phyloP scores from a whole-genome alignment of 2,329 filamentous ascomycete species.

The Myriosclerotinia duriaeana region DNA sequence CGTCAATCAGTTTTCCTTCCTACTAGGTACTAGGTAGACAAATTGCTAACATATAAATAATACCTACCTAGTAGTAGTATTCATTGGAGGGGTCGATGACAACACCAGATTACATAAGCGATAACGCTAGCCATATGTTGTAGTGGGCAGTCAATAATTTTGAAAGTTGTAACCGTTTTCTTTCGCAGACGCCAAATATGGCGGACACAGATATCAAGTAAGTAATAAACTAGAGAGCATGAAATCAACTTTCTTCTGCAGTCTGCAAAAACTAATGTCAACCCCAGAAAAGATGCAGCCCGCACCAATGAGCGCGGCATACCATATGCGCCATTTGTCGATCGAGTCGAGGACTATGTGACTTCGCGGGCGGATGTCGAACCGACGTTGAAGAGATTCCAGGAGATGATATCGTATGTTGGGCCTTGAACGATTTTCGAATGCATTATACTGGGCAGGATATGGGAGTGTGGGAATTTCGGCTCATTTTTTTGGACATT shows the following conservation, averaged over 20 bases:
- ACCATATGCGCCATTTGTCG: slow-evolving; percentile 79
- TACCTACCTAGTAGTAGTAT: too few species aligned
- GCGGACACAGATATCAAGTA: slow-evolving; percentile 37
- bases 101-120: slow-evolving; percentile 11
- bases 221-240: slow-evolving; percentile 10
- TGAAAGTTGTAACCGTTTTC: slow-evolving; percentile 4
- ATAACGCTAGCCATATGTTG: slow-evolving; percentile 12
- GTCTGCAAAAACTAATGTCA: slow-evolving; percentile 24
- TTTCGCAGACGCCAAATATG: slow-evolving; percentile 30
- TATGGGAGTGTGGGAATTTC: neutral
- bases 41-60: too few species aligned
- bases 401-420: slow-evolving; percentile 86
- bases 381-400: slow-evolving; percentile 76
- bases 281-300: slow-evolving; percentile 41
- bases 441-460: neutral
- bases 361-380: slow-evolving; percentile 76
- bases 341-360: slow-evolving; percentile 87
- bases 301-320: slow-evolving; percentile 79
- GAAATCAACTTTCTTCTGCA: neutral
- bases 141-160: slow-evolving; percentile 16
- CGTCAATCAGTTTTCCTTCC: too few species aligned
- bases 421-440: neutral
- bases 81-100: neutral
- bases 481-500: slow-evolving; percentile 39
- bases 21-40: too few species aligned